These are phyloP conservation scores for Exophiala sp. DNA, from an alignment of 2,329 filamentous ascomycete species.

Conservation along the genomic window DNA sequence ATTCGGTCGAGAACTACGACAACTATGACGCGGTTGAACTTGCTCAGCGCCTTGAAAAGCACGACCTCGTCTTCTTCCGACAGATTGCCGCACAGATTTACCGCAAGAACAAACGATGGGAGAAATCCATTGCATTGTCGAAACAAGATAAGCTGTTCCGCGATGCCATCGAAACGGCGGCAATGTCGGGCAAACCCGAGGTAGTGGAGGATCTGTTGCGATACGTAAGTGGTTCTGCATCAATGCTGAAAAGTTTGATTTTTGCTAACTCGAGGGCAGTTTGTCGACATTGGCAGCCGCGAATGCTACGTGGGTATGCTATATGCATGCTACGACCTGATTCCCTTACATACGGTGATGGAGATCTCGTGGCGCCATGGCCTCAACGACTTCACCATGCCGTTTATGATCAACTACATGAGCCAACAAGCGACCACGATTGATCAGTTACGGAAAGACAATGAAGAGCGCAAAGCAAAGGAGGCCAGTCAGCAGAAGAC, in stretches of 20 bases:
- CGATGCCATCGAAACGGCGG: slow-evolving; percentile 96
- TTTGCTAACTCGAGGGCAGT: slow-evolving; percentile 53
- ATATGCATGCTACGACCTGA: slow-evolving; percentile 95
- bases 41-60: slow-evolving; percentile 87
- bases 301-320: slow-evolving; percentile 99
- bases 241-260: background rate
- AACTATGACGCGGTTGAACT: slow-evolving; percentile 96
- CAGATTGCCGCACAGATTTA: slow-evolving; percentile 98
- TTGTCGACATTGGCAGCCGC: slow-evolving; percentile 96
- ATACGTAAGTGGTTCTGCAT: slow-evolving; percentile 72
- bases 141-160: slow-evolving; percentile 99
- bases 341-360: slow-evolving; percentile 84
- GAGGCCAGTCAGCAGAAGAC: slow-evolving; percentile 75
- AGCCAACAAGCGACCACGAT: slow-evolving; percentile 85
- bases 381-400: slow-evolving; percentile 96
- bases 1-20: slow-evolving; percentile 97
- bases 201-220: slow-evolving; percentile 92
- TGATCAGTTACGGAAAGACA: slow-evolving; percentile 81
- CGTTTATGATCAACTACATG: slow-evolving; percentile 98
- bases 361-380: slow-evolving; percentile 96
- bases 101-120: slow-evolving; percentile 99
- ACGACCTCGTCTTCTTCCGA: slow-evolving; percentile 97
- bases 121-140: slow-evolving; percentile 94
- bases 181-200: slow-evolving; percentile 81
- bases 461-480: slow-evolving; percentile 77